Base-by-base conservation (phyloP, 148 eudicot species). In the Fagopyrum homotropicum region DNA sequence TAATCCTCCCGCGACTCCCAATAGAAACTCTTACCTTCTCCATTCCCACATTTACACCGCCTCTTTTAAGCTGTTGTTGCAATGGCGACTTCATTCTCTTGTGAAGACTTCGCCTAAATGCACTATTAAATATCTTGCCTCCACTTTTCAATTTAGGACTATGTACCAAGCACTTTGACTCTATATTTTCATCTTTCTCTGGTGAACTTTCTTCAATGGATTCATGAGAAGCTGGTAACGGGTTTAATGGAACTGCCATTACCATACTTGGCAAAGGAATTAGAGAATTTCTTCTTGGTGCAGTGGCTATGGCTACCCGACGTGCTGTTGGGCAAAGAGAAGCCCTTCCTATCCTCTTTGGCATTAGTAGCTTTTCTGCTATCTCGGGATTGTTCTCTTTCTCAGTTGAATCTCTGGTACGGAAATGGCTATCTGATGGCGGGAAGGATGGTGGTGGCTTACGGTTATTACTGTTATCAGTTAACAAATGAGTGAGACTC, bases 11-110 rank as follows among this genome's bases (percentile, higher is more conserved):
- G 55, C 97, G 84, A 52, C 86, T 79, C 16, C 92, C 92, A 69
- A 94, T 90, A 0, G 98, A 94, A n/a, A 91, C 87, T 77, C 98
- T 82, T 43, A 90, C 86, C 83, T 90, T 91, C 68, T 94, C 97
- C 84, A 78, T 80, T 9, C 90, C 95, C 16, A 90, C 90, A 79
- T 81, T 88, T 7, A 87, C 82, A 12, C 91, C 93, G 16, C 90
- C 87, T 83, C 82, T 87, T 75, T 84, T 84, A 8, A 74, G 75
- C 2, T 84, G 82, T 56, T 87, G 91, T 72, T 88, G 91, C 83
- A 82, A 78, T 45, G 93, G 97, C 19, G 91, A 87, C 83, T 89
- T 90, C 68, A 75, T 76, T 79, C 77, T 90, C 88, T 85, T 91
- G 71, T 89, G 92, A 82, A 86, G 69, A 79, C 97, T 93, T 82